Conservation (phyloP, 257 asterid genomes). For the Jacaranda mimosifolia region DNA sequence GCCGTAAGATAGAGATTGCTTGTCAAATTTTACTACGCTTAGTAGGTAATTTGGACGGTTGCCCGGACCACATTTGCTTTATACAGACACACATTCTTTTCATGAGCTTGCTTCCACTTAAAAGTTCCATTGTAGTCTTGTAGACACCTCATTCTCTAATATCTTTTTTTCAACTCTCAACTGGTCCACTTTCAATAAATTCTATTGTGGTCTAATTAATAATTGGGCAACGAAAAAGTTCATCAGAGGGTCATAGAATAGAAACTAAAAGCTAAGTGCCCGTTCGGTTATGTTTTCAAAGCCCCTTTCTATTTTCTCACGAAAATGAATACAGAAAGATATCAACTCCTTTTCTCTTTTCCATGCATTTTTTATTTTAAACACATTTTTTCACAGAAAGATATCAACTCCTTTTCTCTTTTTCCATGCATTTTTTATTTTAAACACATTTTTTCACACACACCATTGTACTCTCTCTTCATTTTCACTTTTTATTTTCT, state of each 20-base stretch:
- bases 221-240: not conserved
- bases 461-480: too few relatives aligned
- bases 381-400: too few relatives aligned
- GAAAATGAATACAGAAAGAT: too few relatives aligned
- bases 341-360: too few relatives aligned
- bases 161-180: slow-evolving; percentile 37
- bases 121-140: not conserved
- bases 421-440: too few relatives aligned
- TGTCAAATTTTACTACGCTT: slow-evolving; percentile 30
- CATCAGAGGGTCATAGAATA: not conserved
- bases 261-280: not conserved
- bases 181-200: not conserved
- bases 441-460: too few relatives aligned
- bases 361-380: too few relatives aligned
- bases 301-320: too few relatives aligned
- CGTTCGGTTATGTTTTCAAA: too few relatives aligned
- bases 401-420: too few relatives aligned
- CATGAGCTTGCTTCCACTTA: not conserved
- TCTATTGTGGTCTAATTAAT: slow-evolving; percentile 7
- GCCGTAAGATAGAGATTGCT: slow-evolving; percentile 31
- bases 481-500: too few relatives aligned
- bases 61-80: slow-evolving; percentile 44
- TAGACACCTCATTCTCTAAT: slow-evolving; percentile 26
- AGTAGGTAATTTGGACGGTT: slow-evolving; percentile 41
- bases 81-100: slow-evolving; percentile 9